Percentiles rank a stretch among this genome's conserved stretches.
Conservation (phyloP, 805 yeast genomes). For the Starmerella vaccinii region DNA sequence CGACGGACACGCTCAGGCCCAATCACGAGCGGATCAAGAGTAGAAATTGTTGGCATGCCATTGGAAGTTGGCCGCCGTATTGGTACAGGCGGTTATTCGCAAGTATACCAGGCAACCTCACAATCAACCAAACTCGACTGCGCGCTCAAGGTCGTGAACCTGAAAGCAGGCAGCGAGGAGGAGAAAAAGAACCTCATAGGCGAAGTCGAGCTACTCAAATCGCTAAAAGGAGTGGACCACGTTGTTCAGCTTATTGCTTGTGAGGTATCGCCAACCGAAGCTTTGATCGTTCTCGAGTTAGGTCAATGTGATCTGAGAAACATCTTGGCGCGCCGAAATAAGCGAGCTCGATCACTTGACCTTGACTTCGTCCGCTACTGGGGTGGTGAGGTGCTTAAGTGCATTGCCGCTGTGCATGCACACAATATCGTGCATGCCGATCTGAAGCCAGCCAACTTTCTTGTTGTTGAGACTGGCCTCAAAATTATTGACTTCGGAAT, state of each 20-base stretch:
- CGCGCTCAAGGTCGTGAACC: conserved; percentile 18
- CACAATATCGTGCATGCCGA: conserved; percentile 86
- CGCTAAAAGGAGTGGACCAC: conserved; percentile 49
- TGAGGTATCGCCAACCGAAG: conserved; percentile 51
- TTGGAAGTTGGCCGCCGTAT: conserved; percentile 5
- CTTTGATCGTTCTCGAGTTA: conserved; percentile 81
- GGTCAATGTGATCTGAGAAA: conserved; percentile 86
- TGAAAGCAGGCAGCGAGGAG: neutral
- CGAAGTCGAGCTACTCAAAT: conserved; percentile 65
- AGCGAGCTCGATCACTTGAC: conserved; percentile 41
- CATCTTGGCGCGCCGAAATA: conserved; percentile 51
- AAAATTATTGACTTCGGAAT: conserved; percentile 89
- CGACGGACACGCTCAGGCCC: neutral
- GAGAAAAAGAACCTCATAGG: conserved; percentile 38
- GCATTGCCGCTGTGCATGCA: conserved; percentile 81
- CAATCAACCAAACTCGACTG: neutral
- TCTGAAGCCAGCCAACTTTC: conserved; percentile 86
- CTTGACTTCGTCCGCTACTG: conserved; percentile 76
- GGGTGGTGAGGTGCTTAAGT: conserved; percentile 70
- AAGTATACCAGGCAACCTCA: conserved; percentile 14
- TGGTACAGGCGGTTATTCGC: conserved; percentile 20
- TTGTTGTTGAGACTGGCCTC: conserved; percentile 70
- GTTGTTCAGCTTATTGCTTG: conserved; percentile 73
- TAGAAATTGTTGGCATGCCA: neutral
- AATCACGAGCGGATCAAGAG: neutral